Evolutionary conservation across 441 rosid species (phyloP), one percentile per base, ranked within the genome.

Genomic region (Erodium texanum): DNA sequence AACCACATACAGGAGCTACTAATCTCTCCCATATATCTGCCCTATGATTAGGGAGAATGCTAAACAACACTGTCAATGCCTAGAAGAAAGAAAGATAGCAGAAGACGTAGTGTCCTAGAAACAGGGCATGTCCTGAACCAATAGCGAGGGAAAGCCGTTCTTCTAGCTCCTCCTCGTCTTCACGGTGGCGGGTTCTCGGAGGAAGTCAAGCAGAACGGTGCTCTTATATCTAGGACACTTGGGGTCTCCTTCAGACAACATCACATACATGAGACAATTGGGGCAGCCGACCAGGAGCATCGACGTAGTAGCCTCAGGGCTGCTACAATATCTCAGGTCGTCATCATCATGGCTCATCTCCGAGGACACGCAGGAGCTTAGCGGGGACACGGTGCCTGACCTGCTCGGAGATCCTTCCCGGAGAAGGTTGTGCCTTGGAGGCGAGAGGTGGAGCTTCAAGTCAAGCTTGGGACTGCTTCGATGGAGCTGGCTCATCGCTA

Each of bases 201-300:
- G 86, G 79, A 94, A 87, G 73, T 94, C 99, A 68, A 94, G 96
- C 84, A 94, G 82, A 41, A 94, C 98, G 19, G 99, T 84, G 78
- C 99, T 89, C 87, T 92, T 87, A 84, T 98, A 94, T 79, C 86
- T 92, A 54, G 96, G 99, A 74, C 99, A 94, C 70, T 88, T 88
- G 38, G 99, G 89, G 62, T 89, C 98, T 36, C 88, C 86, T 73
- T 92, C 91, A 0, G 99, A 89, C 38, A 94, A 87, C 98, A 94
- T 94, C 20, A 94, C 99, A 68, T 92, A 94, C 96, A 94, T 92
- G 69, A 92, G 88, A 78, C 99, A 94, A 66, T 94, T 82, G 1
- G 97, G 99, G 54, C 99, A 94, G 0, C 99, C 98, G 1, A 89
- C 98, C 2, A 94, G 92, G 66, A 89, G 81, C 99, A 94, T 94